These are phyloP conservation scores for Diaporthe amygdali DNA, from an alignment of 2,329 filamentous ascomycete species.

Conservation along the genomic window DNA sequence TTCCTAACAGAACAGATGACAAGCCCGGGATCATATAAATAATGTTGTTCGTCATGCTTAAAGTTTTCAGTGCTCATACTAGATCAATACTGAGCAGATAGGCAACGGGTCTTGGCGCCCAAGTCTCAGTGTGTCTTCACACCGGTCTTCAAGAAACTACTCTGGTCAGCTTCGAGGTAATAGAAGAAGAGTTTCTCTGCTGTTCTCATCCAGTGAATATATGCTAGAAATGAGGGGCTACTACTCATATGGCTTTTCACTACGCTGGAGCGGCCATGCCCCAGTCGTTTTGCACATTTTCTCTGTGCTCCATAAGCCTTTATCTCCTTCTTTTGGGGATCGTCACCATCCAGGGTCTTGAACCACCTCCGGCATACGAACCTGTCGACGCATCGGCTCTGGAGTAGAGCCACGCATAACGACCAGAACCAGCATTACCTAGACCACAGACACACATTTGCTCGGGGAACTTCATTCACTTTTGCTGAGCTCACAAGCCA, in stretches of 20 bases:
- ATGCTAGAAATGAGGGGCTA: not conserved
- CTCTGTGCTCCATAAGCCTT: slow-evolving; percentile 7
- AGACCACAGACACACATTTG: not conserved
- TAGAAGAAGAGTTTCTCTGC: not conserved
- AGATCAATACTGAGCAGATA: not conserved
- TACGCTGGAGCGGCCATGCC: not conserved
- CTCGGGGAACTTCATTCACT: not conserved
- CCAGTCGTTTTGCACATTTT: not conserved
- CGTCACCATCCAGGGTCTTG: not conserved
- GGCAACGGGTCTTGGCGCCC: not conserved
- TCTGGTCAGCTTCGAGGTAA: not conserved
- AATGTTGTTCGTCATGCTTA: not conserved
- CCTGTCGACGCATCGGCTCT: not conserved
- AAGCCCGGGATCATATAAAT: not conserved
- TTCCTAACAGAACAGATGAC: not conserved
- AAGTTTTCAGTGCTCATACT: not conserved
- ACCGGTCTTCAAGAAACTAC: too few relatives aligned
- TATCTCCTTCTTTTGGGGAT: not conserved
- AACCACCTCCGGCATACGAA: not conserved
- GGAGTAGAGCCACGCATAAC: not conserved
- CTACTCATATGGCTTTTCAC: not conserved
- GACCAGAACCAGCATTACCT: not conserved
- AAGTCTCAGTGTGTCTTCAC: not conserved
- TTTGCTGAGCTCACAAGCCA: not conserved
- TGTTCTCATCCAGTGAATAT: not conserved